Evolutionary conservation across 139 green algal species (phyloP).

Genomic region (Coelastrella sp.): DNA sequence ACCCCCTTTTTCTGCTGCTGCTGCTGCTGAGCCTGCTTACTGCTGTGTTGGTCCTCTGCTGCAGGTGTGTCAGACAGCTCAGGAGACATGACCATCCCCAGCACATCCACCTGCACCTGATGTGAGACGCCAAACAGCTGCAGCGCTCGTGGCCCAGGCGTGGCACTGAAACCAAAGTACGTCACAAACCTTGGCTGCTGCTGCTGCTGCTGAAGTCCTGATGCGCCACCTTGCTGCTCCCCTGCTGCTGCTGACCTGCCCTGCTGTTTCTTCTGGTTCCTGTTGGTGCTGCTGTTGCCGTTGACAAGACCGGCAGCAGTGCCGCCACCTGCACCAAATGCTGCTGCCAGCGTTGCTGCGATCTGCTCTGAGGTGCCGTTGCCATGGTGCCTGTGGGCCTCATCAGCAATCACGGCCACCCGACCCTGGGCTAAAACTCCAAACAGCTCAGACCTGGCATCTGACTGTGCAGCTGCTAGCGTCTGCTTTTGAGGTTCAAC

Average conservation of each 20-base stretch:
- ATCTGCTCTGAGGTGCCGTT: slow-evolving; percentile 52
- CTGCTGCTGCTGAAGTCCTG: slow-evolving; percentile 42
- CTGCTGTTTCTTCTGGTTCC: background rate
- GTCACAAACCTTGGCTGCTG: slow-evolving; percentile 50
- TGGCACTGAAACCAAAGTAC: slow-evolving; percentile 61
- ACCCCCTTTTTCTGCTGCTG: background rate
- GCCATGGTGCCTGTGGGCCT: slow-evolving; percentile 63
- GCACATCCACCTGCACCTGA: slow-evolving; percentile 39
- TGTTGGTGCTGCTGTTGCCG: background rate
- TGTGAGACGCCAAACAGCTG: slow-evolving; percentile 56
- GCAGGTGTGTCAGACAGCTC: background rate
- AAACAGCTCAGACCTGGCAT: background rate
- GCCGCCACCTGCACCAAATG: slow-evolving; percentile 2
- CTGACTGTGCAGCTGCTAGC: background rate
- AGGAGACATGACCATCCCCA: background rate
- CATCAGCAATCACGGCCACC: slow-evolving; percentile 60
- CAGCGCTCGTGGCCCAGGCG: slow-evolving; percentile 48
- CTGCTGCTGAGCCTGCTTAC: background rate
- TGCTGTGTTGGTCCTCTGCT: background rate
- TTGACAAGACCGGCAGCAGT: background rate
- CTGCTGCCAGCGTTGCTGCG: slow-evolving; percentile 38
- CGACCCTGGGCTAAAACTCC: slow-evolving; percentile 11
- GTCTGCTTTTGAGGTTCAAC: slow-evolving; percentile 9
- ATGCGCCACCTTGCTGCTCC: background rate
- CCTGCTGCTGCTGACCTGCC: background rate